Conservation (phyloP, 768 basidiomycete species). For the Lactarius akahatsu region DNA sequence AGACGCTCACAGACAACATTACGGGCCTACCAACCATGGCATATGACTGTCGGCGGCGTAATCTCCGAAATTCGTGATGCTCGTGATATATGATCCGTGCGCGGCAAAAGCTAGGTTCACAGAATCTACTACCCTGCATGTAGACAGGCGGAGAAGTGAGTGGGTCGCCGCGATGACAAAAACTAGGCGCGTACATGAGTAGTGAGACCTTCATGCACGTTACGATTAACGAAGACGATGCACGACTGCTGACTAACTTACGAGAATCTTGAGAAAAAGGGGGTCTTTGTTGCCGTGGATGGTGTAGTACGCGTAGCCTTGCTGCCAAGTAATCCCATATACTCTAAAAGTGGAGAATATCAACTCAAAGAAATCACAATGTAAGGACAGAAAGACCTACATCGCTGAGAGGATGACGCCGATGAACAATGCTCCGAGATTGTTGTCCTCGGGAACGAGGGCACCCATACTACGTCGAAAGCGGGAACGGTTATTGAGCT, state of each 20-base stretch:
- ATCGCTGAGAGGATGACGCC: background rate
- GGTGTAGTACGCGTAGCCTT: slow-evolving; percentile 1
- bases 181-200: background rate
- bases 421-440: background rate
- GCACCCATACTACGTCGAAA: background rate
- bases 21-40: background rate
- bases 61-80: slow-evolving; percentile 9
- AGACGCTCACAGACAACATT: background rate
- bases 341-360: background rate
- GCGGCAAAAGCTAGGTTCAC: slow-evolving; percentile 3
- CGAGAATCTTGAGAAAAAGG: background rate
- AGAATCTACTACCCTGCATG: background rate
- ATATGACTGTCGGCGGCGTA: background rate
- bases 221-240: background rate
- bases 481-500: background rate
- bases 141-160: background rate
- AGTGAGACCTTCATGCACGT: background rate
- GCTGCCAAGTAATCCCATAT: slow-evolving; percentile 9
- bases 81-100: slow-evolving; percentile 3
- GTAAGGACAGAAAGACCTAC: background rate
- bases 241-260: background rate
- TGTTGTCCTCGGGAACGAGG: background rate
- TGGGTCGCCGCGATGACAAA: background rate
- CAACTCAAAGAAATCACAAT: background rate
- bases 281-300: background rate